phyloP scores from a whole-genome alignment of 2,329 filamentous ascomycete genomes.

The Colletotrichum graminicola region DNA sequence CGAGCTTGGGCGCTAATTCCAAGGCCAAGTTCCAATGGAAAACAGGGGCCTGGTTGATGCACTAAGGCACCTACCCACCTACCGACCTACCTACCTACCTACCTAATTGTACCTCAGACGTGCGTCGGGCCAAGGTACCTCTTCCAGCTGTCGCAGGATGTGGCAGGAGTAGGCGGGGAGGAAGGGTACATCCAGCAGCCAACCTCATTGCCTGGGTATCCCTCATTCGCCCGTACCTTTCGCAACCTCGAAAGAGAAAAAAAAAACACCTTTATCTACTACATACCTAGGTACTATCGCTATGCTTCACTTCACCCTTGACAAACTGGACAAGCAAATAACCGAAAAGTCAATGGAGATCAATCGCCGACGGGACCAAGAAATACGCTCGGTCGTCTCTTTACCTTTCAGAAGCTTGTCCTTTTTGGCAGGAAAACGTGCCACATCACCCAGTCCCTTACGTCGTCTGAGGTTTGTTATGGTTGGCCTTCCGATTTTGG shows the following conservation, averaged over 20 bases:
- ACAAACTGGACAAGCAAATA: background rate
- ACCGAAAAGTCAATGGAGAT: conserved; percentile 18
- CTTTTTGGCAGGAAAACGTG: conserved; percentile 10
- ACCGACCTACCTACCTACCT: no score
- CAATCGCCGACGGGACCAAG: conserved; percentile 6
- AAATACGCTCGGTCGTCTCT: conserved; percentile 14
- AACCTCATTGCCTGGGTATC: background rate
- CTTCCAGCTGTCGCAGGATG: background rate
- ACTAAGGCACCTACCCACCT: background rate
- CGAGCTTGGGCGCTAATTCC: conserved; percentile 42
- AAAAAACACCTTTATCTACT: background rate
- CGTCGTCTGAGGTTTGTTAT: conserved; percentile 38
- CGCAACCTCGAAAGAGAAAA: background rate
- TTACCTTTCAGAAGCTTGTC: conserved; percentile 6
- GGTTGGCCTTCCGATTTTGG: conserved; percentile 22
- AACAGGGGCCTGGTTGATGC: conserved; percentile 20
- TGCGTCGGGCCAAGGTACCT: conserved; percentile 11
- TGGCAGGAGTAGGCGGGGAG: background rate
- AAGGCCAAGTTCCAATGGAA: conserved; percentile 36
- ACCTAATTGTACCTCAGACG: background rate
- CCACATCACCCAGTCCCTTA: conserved; percentile 32
- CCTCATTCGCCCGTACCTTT: background rate
- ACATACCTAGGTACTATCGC: background rate
- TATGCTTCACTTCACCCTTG: background rate
- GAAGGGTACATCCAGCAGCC: background rate